Evolutionary conservation across 495 filamentous ascomycete species (phyloP).

Genomic region (Penicillium pancosmium): DNA sequence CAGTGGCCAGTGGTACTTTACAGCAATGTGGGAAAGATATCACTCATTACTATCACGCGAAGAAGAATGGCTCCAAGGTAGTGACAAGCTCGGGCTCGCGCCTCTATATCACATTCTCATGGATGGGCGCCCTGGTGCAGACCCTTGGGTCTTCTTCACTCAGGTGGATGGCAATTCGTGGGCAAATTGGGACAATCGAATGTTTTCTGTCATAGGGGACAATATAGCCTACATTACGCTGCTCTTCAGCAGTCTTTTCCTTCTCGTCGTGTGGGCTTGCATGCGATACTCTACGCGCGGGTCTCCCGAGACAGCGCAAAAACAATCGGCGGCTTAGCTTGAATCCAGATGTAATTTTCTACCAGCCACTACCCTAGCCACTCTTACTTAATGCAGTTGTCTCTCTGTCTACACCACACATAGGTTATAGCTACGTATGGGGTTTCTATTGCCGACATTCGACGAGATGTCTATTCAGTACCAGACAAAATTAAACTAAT

Average conservation of each 20-base stretch:
- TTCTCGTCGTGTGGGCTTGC: not conserved
- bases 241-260: not conserved
- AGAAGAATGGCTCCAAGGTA: not conserved
- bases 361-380: too few relatives aligned
- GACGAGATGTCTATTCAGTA: not conserved
- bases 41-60: conserved; percentile 8
- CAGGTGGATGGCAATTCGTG: conserved; percentile 45
- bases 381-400: too few relatives aligned
- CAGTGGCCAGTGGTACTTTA: conserved; percentile 23
- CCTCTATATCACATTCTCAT: conserved; percentile 39
- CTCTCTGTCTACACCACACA: too few relatives aligned
- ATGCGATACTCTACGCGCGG: not conserved
- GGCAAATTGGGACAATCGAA: conserved; percentile 41
- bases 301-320: not conserved
- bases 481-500: too few relatives aligned
- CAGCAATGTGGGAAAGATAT: conserved; percentile 26
- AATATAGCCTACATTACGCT: conserved; percentile 26
- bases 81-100: not conserved
- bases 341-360: too few relatives aligned
- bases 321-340: not conserved
- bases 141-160: conserved; percentile 45
- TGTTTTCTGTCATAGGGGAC: conserved; percentile 34
- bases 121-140: conserved; percentile 40
- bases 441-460: not conserved
- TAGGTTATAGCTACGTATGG: too few relatives aligned